phyloP scores from a whole-genome alignment of 495 filamentous ascomycete species.

The Bacidia gigantensis region DNA sequence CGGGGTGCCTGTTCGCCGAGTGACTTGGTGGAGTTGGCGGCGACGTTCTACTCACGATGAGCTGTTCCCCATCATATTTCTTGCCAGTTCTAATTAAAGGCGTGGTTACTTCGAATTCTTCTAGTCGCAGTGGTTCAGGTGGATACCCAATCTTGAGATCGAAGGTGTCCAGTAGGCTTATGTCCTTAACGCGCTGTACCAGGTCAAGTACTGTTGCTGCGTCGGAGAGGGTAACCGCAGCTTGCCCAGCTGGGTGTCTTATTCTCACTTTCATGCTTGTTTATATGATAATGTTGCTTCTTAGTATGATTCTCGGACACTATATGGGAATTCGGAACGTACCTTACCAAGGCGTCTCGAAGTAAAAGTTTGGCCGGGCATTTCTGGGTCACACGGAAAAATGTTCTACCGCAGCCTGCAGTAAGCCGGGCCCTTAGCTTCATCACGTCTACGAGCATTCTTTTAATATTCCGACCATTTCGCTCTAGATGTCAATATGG shows the following conservation, averaged over 20 bases:
- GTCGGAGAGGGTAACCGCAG: slow-evolving; percentile 49
- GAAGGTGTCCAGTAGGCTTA: slow-evolving; percentile 39
- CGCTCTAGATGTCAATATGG: too few species aligned
- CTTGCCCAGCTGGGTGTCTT: slow-evolving; percentile 47
- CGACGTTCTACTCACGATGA: slow-evolving; percentile 46
- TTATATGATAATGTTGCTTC: too few species aligned
- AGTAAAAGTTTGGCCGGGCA: too few species aligned
- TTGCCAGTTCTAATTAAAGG: slow-evolving; percentile 42
- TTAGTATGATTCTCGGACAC: too few species aligned
- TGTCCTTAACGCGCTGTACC: slow-evolving; percentile 36
- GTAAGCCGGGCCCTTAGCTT: too few species aligned
- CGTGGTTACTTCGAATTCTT: slow-evolving; percentile 31
- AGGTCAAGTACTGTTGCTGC: slow-evolving; percentile 53
- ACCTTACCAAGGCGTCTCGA: too few species aligned
- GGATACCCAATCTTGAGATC: slow-evolving; percentile 85
- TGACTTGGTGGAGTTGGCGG: not conserved
- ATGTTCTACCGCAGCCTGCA: too few species aligned
- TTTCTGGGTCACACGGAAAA: too few species aligned
- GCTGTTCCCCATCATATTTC: slow-evolving; percentile 66
- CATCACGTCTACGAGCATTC: too few species aligned
- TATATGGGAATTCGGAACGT: too few species aligned
- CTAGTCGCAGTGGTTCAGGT: slow-evolving; percentile 51
- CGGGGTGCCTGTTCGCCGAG: not conserved
- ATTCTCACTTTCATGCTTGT: slow-evolving; percentile 45
- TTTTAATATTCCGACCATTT: too few species aligned